Evolutionary conservation across 202 grass and related monocot genomes (phyloP).

Genomic region (Zoysia matrella): DNA sequence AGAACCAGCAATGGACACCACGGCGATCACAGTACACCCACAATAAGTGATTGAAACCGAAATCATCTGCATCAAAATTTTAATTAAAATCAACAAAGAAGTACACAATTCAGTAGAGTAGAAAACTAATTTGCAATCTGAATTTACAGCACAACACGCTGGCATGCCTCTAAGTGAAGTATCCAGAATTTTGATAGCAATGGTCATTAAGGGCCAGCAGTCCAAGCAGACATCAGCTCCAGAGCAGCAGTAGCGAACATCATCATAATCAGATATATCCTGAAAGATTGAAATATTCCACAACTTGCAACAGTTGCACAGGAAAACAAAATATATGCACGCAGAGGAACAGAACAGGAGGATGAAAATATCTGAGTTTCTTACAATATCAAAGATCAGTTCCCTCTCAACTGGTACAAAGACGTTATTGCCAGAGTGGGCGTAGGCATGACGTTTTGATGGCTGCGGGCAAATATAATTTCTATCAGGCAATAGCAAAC

Average conservation of each 20-base stretch:
- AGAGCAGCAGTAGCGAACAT: constrained; percentile 88
- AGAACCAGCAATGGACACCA: constrained; percentile 96
- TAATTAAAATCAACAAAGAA: constrained; percentile 20
- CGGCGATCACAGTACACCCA: constrained; percentile 86
- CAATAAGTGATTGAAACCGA: constrained; percentile 91
- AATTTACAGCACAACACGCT: background rate
- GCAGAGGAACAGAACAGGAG: background rate
- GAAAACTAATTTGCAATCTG: constrained; percentile 3
- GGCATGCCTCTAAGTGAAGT: constrained; percentile 81
- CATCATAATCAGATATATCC: constrained; percentile 97
- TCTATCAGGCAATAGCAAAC: too few species aligned
- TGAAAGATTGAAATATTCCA: constrained; percentile 36
- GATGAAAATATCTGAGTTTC: background rate
- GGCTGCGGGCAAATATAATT: constrained; percentile 46
- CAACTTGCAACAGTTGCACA: background rate
- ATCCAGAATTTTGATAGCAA: constrained; percentile 93
- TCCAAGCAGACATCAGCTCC: constrained; percentile 74
- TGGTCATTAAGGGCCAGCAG: constrained; percentile 97
- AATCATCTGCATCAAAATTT: constrained; percentile 69
- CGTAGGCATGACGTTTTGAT: constrained; percentile 86
- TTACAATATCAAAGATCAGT: constrained; percentile 96
- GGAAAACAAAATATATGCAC: background rate
- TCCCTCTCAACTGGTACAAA: constrained; percentile 88
- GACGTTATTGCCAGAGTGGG: constrained; percentile 70
- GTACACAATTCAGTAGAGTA: background rate